Conservation (phyloP, 352 stramenopile species). For the Globisporangium perplexum region DNA sequence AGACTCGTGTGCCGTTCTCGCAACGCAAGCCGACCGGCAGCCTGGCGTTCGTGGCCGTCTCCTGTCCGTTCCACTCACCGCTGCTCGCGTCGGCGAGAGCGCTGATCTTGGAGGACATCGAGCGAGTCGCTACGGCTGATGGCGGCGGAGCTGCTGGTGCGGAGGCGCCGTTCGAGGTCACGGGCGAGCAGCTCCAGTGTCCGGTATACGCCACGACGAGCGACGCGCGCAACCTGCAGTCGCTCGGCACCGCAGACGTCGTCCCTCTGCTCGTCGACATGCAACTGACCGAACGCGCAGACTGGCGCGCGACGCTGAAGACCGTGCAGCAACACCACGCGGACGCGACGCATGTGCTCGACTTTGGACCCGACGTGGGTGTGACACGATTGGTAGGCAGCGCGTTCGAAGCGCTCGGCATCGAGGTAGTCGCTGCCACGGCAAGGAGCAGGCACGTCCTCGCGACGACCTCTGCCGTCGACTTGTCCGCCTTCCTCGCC, state of each 20-base stretch:
- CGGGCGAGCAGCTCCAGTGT: slow-evolving; percentile 45
- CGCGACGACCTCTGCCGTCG: too few species aligned
- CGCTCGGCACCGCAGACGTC: slow-evolving; percentile 29
- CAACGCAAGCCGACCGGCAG: slow-evolving; percentile 63
- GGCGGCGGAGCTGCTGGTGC: neutral
- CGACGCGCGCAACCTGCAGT: slow-evolving; percentile 50
- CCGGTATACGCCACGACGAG: slow-evolving; percentile 60
- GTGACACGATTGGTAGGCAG: slow-evolving; percentile 40
- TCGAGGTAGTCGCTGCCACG: too few species aligned
- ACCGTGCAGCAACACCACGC: slow-evolving; percentile 27
- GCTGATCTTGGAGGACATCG: slow-evolving; percentile 40
- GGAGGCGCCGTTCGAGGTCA: slow-evolving; percentile 19
- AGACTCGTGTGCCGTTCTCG: slow-evolving; percentile 77
- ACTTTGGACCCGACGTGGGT: slow-evolving; percentile 68
- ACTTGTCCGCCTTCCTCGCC: slow-evolving; percentile 36
- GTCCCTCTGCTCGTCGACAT: slow-evolving; percentile 46
- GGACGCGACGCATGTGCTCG: slow-evolving; percentile 60
- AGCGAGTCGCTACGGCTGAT: slow-evolving; percentile 20
- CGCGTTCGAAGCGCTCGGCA: slow-evolving; percentile 43
- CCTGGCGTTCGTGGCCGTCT: slow-evolving; percentile 55
- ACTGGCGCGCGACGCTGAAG: slow-evolving; percentile 54
- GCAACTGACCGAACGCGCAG: slow-evolving; percentile 54
- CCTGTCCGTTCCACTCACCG: slow-evolving; percentile 72
- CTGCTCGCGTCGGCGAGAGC: slow-evolving; percentile 36
- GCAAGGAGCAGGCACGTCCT: slow-evolving; percentile 33